These are phyloP conservation scores for Plasmodium yoelii DNA, from an alignment of 169 alveolate species.

Conservation along the genomic window DNA sequence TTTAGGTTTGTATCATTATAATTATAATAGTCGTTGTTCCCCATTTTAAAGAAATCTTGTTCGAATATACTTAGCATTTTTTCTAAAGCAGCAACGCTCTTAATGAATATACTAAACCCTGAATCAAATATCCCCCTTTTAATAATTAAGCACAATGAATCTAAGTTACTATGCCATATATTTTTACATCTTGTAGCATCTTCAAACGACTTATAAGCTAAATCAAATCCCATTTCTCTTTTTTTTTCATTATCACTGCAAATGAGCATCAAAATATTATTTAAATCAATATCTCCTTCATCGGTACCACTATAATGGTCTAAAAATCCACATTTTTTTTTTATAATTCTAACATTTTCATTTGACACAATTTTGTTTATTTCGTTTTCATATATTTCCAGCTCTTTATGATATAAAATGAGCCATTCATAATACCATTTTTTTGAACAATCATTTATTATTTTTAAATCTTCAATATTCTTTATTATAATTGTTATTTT, in stretches of 20 bases:
- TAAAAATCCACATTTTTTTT: slow-evolving; percentile 44
- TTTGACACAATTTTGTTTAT: slow-evolving; percentile 67
- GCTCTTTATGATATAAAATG: slow-evolving; percentile 67
- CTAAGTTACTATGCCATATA: slow-evolving; percentile 61
- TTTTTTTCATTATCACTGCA: slow-evolving; percentile 64
- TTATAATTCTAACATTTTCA: slow-evolving; percentile 68
- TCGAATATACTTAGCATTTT: slow-evolving; percentile 57
- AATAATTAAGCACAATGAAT: slow-evolving; percentile 65
- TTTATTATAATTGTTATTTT: slow-evolving; percentile 68
- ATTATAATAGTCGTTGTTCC: slow-evolving; percentile 8
- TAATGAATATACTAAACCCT: slow-evolving; percentile 48
- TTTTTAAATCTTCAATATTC: slow-evolving; percentile 60
- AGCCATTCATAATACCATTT: slow-evolving; percentile 71
- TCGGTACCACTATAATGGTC: slow-evolving; percentile 14
- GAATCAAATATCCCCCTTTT: slow-evolving; percentile 73
- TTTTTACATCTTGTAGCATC: slow-evolving; percentile 33
- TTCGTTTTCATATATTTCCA: slow-evolving; percentile 67
- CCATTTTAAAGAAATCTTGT: slow-evolving; percentile 27
- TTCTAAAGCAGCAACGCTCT: slow-evolving; percentile 61
- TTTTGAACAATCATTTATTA: slow-evolving; percentile 50
- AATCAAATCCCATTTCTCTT: slow-evolving; percentile 70
- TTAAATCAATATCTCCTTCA: slow-evolving; percentile 47
- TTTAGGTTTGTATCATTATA: slow-evolving; percentile 25
- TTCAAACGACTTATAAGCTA: slow-evolving; percentile 70
- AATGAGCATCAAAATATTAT: slow-evolving; percentile 44